Base-by-base conservation (phyloP, 192 early-diverging fungal species). In the Rhizophagus clarus region DNA sequence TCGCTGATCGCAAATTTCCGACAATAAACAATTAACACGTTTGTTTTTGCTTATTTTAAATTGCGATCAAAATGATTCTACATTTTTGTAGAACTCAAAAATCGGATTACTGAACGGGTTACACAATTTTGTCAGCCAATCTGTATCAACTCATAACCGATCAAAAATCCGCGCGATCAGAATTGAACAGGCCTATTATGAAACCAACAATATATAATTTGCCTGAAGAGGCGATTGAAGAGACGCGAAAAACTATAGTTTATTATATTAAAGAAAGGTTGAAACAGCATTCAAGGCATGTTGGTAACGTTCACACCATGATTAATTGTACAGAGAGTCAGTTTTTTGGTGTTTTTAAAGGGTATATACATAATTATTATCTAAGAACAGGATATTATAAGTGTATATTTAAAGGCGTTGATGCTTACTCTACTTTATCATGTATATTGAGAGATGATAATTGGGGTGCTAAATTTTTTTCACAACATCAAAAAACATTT, bases 301-400 rank as follows among this genome's bases (percentile, higher is more conserved):
- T 4, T 24, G 62, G 62, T 9, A 63, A 26, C 29, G 28, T 26
- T 26, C 9, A 26, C 0, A 26, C 29, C 8, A 63, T 26, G 0
- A 0, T 63, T 63, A 63, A 26, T 63, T 63, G 62, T 4, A 63
- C 62, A 29, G 62, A 63, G 24, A 63, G 62, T 63, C 8, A 24
- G n/a, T 63, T 63, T 24, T 63, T 63, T 63, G n/a, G 7, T 63
- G 2, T 63, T 24, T 24, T 63, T 5, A 63, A 63, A 24, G 62
- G 62, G 28, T 63, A 63, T 63, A 63, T 63, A 26, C 28, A 63
- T 63, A 26, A 63, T 63, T 63, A 63, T 63, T 63, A 63, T 63
- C 7, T 11, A 63, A 63, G 7, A 26, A 63, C 28, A 5, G 62
- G 62, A 63, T 7, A 24, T 24, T 63, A 63, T 63, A 63, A 63